Base-by-base conservation (phyloP, 2,329 filamentous ascomycete species). In the Fonsecaea pedrosoi region DNA sequence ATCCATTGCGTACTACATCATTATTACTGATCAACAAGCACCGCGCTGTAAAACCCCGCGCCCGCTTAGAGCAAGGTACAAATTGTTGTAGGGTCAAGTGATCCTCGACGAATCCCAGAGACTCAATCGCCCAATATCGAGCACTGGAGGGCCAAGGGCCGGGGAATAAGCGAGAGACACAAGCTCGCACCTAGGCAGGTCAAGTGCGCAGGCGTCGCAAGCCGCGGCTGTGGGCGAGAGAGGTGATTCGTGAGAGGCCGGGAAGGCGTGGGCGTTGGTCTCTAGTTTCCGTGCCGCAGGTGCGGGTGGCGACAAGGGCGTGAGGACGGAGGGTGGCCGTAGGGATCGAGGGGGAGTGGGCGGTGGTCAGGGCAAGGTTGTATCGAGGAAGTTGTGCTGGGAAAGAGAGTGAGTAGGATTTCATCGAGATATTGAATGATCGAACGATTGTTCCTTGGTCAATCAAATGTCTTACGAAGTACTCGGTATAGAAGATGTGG, bases 61-160 rank as follows among this genome's bases (percentile, higher is more conserved):
- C 25, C 45, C 18, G 9, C 6, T 50, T 25, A 21, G 12, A 50
- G 12, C 45, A 25, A 25, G 45, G 21, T 21, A 12, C 45, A 25
- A 25, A 50, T 25, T 5, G 45, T 10, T 18, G n/a, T n/a, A 35
- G 32, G 57, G 38, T 60, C 57, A 60, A 60, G 57, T 60, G 57
- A 60, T 60, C 30, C 25, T 25, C 13, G n/a, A 50, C 57, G 25
- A 45, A 50, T 50, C 40, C 40, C 18, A n/a, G 9, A 2, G 13
- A 55, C 18, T 25, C 45, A 32, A 55, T 32, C 18, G 25, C 40
- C 21, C 25, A 42, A 42, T 32, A 8, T 18, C 10, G 37, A 25
- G 35, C 55, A 57, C 18, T 57, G 3, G 55, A 57, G 56, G 42
- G 25, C 38, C 6, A 40, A 25, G 45, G 40, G n/a, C 40, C 40